Base-by-base conservation (phyloP, 1,139 yeast species). In the Spathaspora sp. region DNA sequence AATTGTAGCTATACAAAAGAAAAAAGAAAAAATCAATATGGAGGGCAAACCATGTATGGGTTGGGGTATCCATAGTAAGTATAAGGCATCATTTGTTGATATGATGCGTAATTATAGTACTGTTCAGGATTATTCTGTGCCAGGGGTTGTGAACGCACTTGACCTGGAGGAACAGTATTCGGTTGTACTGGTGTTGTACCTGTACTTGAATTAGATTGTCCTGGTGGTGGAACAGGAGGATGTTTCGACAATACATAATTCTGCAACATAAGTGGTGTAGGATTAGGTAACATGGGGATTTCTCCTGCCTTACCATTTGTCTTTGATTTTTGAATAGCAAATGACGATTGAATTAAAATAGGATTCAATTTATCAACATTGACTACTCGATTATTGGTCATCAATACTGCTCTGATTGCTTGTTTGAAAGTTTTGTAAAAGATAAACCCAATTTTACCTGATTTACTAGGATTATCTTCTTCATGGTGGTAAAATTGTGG, bases 361-460 rank as follows among this genome's bases (percentile, higher is more conserved):
- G 64, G 53, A 18, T 48, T 61, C 34, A 56, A 54, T 43, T 56
- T 57, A 15, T 56, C 56, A 26, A 55, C 48, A 42, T 54, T 60
- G 15, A 53, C 51, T 10, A 53, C 43, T 39, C 47, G 64, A 50
- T 68, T 65, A 49, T 73, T 72, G 4, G 78, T 72, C 47, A 68
- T 54, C 11, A 73, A 56, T 16, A 73, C 68, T 1, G 78, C 75
- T 43, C 65, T 59, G 11, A 73, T 56, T 0, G 78, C 74, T 70
- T 68, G 67, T 46, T 67, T 67, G 50, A 69, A 65, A 39, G 61
- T 59, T 38, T 62, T 56, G 51, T 70, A 73, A 51, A 72, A 73
- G 1, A 73, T 73, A 56, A 73, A 72, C 6, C 78, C 78, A 48
- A 73, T 72, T 48, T 67, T 72, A 2, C 77, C 77, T 6, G 57